Base-by-base conservation (phyloP, 768 basidiomycete species). In the Auriscalpium vulgare region DNA sequence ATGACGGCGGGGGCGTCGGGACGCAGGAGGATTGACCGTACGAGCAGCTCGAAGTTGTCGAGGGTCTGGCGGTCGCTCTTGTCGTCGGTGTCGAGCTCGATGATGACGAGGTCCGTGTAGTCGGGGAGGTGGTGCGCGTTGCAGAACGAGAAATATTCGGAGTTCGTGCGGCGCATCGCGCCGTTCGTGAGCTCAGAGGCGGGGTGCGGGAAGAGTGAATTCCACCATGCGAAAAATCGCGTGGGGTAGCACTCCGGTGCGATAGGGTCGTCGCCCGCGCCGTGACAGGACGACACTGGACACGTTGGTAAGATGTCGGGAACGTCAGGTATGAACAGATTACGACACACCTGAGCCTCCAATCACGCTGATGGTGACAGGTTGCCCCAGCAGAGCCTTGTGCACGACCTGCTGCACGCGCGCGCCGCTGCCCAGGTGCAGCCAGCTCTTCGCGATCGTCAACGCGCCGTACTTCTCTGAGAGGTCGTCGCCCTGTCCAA, bases 181-280 rank as follows among this genome's bases (percentile, higher is more conserved):
- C 95, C 95, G 69, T 99, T 99, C 29, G 95, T 99, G 62, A 99
- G 81, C 69, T 98, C 95, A 10, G 95, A 93, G 2, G 94, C 95
- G 0, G 95, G 95, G 69, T 99, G 92, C 0, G 95, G 97, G 73
- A 99, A 99, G n/a, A 98, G 82, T 53, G 77, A 80, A 72, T 95
- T 92, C 91, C 95, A 97, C 95, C 97, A 99, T 51, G 86, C 76
- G 76, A 98, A 98, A 74, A 98, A 91, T 53, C 83, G 83, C n/a
- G 89, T 85, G 1, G 97, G 95, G 71, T 97, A 99, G 69, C 95
- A 95, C 59, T 72, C 72, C 0, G 88, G 77, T 0, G 90, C 82
- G 55, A 97, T 76, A 4, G 91, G 92, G 68, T 95, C 90, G 66
- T 95, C 87, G 1, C 94, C 95, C 9, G 93, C 87, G 19, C 95